Evolutionary conservation across 306 rosid genomes (phyloP).

Genomic region (Cajanus cajan): DNA sequence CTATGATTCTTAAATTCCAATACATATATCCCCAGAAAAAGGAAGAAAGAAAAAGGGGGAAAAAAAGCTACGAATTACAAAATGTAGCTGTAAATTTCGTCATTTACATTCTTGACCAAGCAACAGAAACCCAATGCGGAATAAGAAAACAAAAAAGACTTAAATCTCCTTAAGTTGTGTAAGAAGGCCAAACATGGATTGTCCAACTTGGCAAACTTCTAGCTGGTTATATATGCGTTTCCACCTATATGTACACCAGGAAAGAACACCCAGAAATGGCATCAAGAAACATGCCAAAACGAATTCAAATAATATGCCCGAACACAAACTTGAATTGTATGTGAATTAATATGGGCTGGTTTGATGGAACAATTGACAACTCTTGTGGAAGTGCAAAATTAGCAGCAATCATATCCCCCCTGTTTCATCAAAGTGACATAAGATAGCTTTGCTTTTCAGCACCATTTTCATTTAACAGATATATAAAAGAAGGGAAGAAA

Average conservation of each 20-base stretch:
- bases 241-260: constrained; percentile 4
- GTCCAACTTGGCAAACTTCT: constrained; percentile 12
- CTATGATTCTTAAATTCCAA: constrained; percentile 10
- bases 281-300: neutral
- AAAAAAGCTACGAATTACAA: neutral
- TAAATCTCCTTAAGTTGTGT: neutral
- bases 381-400: neutral
- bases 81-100: neutral
- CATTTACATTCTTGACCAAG: constrained; percentile 27
- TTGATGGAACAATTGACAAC: neutral
- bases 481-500: neutral
- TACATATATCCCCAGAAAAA: neutral
- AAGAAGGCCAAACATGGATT: constrained; percentile 11
- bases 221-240: constrained; percentile 6
- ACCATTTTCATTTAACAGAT: neutral
- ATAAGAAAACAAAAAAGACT: neutral
- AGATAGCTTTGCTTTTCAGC: neutral
- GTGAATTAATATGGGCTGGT: neutral
- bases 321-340: neutral
- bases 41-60: neutral
- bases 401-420: constrained; percentile 4
- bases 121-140: neutral
- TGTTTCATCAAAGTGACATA: neutral
- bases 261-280: neutral
- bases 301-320: neutral